Evolutionary conservation across 768 basidiomycete species (phyloP), one percentile per base, ranked within the genome.

Genomic region (Termitomyces sp.): DNA sequence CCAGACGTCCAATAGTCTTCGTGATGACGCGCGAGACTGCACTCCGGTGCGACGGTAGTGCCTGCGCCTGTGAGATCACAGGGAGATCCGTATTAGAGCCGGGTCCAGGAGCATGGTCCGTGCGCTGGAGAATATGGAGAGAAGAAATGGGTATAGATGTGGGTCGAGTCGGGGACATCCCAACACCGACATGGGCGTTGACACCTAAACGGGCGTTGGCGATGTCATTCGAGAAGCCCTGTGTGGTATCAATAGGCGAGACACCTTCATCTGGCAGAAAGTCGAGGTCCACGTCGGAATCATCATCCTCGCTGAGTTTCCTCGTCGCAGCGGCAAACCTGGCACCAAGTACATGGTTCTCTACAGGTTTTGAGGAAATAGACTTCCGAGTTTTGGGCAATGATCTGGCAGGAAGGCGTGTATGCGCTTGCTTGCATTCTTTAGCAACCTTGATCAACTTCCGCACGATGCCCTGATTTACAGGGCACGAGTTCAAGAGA

Each of bases 391-490:
- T 51, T 62, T 75, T 75, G 26, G 72, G 63, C 4, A 53, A 65
- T 17, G 54, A 30, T 53, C 70, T 69, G 17, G 70, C 67, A 3
- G 71, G 67, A 37, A 72, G 68, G 9, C 78, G 75, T 1, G 75
- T 79, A 63, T 89, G 86, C 1, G 77, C 80, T 51, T 84, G 79
- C 70, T 87, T 91, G 67, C 90, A 90, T 53, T 91, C 87, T 62
- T 89, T 84, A 40, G 87, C 86, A 43, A 94, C 85, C 64, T 91
- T 93, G 70, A 88, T 85, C 57, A 96, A 73, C 62, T 88, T 86
- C 57, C 84, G 82, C 35, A 94, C 87, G 59, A 94, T 89, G 63
- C 81, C 85, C 90, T 93, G 60, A 8, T 31, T 45, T 9, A 30
- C 33, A 14, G 53, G 48, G 35, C 17, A 15, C 49, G 52, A 60